A percentile compares a stretch with the other conserved stretches of the same genome.
Conservation (phyloP, 148 eudicot genomes). For the Rhododendron ferrugineum region DNA sequence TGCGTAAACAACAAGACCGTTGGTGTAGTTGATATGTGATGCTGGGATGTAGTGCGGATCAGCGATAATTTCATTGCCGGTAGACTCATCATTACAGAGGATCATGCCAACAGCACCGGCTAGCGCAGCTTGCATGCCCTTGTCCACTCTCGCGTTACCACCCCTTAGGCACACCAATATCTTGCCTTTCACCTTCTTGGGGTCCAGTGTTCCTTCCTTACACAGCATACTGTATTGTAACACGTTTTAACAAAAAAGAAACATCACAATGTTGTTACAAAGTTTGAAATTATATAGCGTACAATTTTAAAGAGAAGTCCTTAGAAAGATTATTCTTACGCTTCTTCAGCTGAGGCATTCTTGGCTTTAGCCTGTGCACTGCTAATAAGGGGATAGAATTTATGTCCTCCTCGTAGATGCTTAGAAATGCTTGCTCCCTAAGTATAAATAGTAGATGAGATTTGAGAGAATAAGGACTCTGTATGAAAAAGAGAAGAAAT, state of each 20-base stretch:
- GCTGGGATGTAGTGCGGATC: conserved; percentile 64
- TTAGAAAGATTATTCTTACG: conserved; percentile 28
- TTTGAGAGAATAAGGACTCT: too few relatives aligned
- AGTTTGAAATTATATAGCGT: not conserved
- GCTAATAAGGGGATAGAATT: conserved; percentile 35
- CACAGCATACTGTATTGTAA: conserved; percentile 33
- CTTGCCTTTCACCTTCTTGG: conserved; percentile 56
- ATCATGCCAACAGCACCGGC: conserved; percentile 76
- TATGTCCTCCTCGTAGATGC: conserved; percentile 24
- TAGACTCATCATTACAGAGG: conserved; percentile 43
- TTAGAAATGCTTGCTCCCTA: conserved; percentile 50
- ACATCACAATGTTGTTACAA: not conserved
- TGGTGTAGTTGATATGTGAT: conserved; percentile 43
- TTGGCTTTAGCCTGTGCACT: conserved; percentile 37
- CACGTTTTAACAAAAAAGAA: too few relatives aligned
- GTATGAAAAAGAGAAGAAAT: not conserved
- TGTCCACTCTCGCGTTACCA: conserved; percentile 32
- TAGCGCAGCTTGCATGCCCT: conserved; percentile 31
- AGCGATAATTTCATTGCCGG: conserved; percentile 37
- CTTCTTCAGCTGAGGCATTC: conserved; percentile 36
- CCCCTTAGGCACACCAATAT: conserved; percentile 66
- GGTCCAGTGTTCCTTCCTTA: conserved; percentile 38
- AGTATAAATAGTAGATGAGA: not conserved
- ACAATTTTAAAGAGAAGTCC: not conserved
- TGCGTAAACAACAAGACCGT: conserved; percentile 35